These are phyloP conservation scores for Juglanconis juglandina DNA, from an alignment of 2,329 filamentous ascomycete species.

Conservation along the genomic window DNA sequence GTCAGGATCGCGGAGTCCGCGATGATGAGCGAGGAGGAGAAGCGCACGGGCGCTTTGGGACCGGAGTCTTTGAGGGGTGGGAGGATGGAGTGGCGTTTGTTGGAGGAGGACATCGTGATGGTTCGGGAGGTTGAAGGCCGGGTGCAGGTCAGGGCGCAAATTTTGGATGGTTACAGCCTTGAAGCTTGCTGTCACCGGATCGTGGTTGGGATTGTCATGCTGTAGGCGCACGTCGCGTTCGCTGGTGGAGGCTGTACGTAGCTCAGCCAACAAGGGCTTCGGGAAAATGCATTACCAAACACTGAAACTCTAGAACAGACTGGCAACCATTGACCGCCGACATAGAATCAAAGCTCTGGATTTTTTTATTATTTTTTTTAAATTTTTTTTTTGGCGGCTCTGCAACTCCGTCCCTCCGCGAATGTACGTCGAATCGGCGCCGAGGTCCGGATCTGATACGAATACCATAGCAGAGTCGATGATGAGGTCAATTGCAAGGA, in stretches of 20 bases:
- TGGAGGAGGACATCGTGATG: conserved; percentile 38
- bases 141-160: neutral
- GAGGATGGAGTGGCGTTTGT: conserved; percentile 55
- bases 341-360: too few species aligned
- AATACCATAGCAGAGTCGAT: neutral
- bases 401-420: too few species aligned
- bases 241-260: neutral
- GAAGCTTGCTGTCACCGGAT: neutral
- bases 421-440: neutral
- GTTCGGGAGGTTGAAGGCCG: neutral
- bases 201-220: neutral
- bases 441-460: neutral
- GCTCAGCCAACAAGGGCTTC: neutral
- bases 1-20: conserved; percentile 60
- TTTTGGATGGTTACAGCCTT: neutral
- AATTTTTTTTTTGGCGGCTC: too few species aligned
- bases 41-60: conserved; percentile 59
- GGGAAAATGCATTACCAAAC: neutral
- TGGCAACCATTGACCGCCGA: too few species aligned
- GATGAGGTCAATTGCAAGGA: neutral
- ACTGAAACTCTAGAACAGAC: too few species aligned
- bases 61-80: conserved; percentile 50
- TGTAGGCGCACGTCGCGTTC: neutral
- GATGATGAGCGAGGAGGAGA: conserved; percentile 59
- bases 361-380: too few species aligned